These are phyloP conservation scores for Marsdenia floribunda DNA, from an alignment of 257 asterid genomes.

Conservation along the genomic window DNA sequence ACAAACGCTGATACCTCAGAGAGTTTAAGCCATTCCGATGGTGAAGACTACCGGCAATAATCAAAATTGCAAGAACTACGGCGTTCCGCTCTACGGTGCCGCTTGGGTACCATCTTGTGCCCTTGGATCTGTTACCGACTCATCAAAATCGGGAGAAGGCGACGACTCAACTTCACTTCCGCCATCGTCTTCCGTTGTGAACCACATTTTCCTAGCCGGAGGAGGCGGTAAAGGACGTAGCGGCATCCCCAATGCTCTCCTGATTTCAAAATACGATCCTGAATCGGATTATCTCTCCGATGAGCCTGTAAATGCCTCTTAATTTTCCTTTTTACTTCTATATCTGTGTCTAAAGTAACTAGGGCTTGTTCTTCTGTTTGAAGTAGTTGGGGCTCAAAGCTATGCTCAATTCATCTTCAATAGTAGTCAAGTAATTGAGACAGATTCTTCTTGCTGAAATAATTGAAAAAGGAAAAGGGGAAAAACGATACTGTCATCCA, in stretches of 20 bases:
- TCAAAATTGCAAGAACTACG: constrained; percentile 50
- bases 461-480: no score
- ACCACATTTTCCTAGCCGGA: constrained; percentile 67
- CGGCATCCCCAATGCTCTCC: constrained; percentile 75
- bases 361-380: neutral
- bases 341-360: neutral
- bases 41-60: constrained; percentile 15
- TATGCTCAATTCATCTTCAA: neutral
- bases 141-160: constrained; percentile 17
- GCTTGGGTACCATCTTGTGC: constrained; percentile 68
- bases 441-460: neutral
- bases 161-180: constrained; percentile 1
- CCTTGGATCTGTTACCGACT: constrained; percentile 15
- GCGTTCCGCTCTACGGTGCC: constrained; percentile 87
- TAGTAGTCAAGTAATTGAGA: neutral
- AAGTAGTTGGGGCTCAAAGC: neutral
- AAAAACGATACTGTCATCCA: neutral
- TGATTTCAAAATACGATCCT: constrained; percentile 50
- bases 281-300: constrained; percentile 55
- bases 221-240: constrained; percentile 96
- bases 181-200: constrained; percentile 14
- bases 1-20: no score
- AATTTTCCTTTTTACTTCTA: neutral
- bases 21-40: neutral
- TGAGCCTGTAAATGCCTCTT: constrained; percentile 55